A percentile compares a stretch with the other conserved stretches of the same genome.
phyloP scores from a whole-genome alignment of 2,329 filamentous ascomycete species.

The Huntiella abstrusa region DNA sequence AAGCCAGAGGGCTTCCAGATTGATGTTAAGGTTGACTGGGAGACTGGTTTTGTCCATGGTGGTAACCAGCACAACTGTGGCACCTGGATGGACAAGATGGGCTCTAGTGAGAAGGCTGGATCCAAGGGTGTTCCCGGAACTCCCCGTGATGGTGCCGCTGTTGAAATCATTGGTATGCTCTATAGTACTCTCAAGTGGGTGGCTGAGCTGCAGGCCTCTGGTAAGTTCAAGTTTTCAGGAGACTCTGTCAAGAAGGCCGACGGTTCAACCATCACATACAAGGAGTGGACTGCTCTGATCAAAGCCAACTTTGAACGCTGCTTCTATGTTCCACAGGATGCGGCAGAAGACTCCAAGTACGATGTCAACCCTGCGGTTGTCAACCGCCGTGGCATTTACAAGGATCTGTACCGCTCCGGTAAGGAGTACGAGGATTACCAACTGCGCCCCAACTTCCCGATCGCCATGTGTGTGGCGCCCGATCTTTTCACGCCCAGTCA shows the following conservation, averaged over 20 bases:
- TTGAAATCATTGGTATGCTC: slow-evolving; percentile 84
- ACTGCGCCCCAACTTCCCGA: slow-evolving; percentile 79
- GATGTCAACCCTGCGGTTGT: slow-evolving; percentile 63
- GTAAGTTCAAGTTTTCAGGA: slow-evolving; percentile 48
- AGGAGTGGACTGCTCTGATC: slow-evolving; percentile 62
- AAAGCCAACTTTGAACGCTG: slow-evolving; percentile 77
- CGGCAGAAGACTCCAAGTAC: slow-evolving; percentile 54
- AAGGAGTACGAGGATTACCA: slow-evolving; percentile 98
- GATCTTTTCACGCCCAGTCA: slow-evolving; percentile 65
- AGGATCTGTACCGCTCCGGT: slow-evolving; percentile 82
- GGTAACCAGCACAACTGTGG: slow-evolving; percentile 91
- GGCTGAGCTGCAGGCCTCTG: slow-evolving; percentile 42
- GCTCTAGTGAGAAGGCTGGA: slow-evolving; percentile 78
- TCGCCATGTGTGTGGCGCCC: slow-evolving; percentile 87
- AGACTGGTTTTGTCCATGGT: slow-evolving; percentile 76
- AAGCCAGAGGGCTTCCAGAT: slow-evolving; percentile 80
- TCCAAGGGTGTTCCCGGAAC: slow-evolving; percentile 90
- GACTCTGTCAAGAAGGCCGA: slow-evolving; percentile 49
- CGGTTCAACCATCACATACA: slow-evolving; percentile 45
- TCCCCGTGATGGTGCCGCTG: slow-evolving; percentile 84
- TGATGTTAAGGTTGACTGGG: slow-evolving; percentile 79
- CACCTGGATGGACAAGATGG: slow-evolving; percentile 99
- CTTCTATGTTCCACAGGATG: slow-evolving; percentile 63
- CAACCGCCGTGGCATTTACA: slow-evolving; percentile 92
- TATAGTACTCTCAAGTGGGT: slow-evolving; percentile 85